Conservation (phyloP, 148 eudicot genomes). For the Vaccinium myrtillus region DNA sequence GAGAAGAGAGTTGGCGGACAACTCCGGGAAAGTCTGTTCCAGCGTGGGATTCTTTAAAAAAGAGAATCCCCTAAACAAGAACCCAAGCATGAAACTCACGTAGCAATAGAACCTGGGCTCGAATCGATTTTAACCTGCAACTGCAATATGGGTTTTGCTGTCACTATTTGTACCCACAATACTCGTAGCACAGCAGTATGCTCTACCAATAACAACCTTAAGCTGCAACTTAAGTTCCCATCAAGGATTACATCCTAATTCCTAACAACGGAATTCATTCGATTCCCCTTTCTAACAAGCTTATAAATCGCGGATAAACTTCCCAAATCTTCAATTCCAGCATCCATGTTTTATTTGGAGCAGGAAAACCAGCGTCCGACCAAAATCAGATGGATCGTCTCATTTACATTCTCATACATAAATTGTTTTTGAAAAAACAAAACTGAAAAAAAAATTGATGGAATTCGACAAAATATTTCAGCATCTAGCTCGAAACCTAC, state of each 20-base stretch:
- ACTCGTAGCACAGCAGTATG: no score
- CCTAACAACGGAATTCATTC: neutral
- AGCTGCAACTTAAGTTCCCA: constrained; percentile 43
- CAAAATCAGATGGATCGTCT: constrained; percentile 11
- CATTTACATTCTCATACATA: constrained; percentile 29
- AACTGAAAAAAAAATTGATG: constrained; percentile 1
- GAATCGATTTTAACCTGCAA: no score
- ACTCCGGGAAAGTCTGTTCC: no score
- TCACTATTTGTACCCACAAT: no score
- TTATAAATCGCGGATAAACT: no score
- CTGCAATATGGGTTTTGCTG: no score
- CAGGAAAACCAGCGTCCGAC: neutral
- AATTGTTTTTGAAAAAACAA: constrained; percentile 5
- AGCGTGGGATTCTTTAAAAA: no score
- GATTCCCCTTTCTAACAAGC: neutral
- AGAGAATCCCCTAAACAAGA: no score
- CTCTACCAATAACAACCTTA: constrained; percentile 31
- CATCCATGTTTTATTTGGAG: neutral
- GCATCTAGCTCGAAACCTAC: constrained; percentile 19
- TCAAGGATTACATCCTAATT: neutral
- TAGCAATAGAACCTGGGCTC: no score
- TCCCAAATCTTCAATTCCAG: neutral
- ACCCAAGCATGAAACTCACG: no score
- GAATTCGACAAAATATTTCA: neutral
- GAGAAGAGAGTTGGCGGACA: no score